Evolutionary conservation across 257 asterid species (phyloP).

Genomic region (Marsdenia floribunda): DNA sequence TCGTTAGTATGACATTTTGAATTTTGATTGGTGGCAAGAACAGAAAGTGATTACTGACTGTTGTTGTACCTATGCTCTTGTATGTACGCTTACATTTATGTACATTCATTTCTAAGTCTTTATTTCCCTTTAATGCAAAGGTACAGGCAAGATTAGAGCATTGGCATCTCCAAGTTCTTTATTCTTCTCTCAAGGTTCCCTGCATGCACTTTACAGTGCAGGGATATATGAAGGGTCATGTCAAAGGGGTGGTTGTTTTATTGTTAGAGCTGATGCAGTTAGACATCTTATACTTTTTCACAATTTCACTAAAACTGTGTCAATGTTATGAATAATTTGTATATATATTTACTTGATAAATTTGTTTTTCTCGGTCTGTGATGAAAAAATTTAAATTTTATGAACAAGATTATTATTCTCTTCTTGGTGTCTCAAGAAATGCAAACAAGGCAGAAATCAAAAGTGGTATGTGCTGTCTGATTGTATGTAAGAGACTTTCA

Average conservation of each 20-base stretch:
- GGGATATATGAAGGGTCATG: constrained; percentile 31
- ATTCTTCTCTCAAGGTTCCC: constrained; percentile 52
- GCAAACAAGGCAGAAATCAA: constrained; percentile 91
- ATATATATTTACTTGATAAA: background rate
- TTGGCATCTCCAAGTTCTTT: constrained; percentile 62
- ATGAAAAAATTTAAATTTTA: constrained; percentile 2
- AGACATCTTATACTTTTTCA: constrained; percentile 24
- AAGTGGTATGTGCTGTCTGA: constrained; percentile 55
- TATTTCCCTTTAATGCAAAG: constrained; percentile 32
- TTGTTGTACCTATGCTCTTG: background rate
- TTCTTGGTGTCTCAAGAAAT: constrained; percentile 84
- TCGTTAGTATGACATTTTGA: background rate
- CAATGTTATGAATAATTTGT: background rate
- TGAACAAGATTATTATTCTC: constrained; percentile 76
- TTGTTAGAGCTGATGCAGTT: constrained; percentile 85
- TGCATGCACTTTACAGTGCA: constrained; percentile 48
- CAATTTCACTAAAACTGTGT: background rate
- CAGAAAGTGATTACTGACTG: background rate
- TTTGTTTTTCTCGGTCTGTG: background rate
- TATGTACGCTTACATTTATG: background rate
- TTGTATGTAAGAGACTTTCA: background rate
- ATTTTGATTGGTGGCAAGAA: background rate
- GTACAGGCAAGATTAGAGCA: constrained; percentile 48
- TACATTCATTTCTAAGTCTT: background rate
- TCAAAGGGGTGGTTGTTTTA: constrained; percentile 55